Evolutionary conservation across 192 early-diverging fungal genomes (phyloP), one percentile per base, ranked within the genome.

Genomic region (Glomus cerebriforme): DNA sequence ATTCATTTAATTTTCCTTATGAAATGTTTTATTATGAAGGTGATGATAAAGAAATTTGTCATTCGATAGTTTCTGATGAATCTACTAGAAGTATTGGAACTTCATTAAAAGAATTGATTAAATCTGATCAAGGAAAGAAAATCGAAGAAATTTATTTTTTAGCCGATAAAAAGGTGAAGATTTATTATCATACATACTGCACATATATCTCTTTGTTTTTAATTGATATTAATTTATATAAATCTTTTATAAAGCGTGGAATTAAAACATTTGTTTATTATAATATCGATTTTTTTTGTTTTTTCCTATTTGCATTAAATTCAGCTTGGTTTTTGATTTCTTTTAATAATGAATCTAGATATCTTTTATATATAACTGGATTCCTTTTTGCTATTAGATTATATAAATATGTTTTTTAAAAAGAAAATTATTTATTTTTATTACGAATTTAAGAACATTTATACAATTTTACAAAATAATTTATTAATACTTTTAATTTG

Each of bases 1-100:
- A 73, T 59, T 27, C 47, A 29, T 73, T 73, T 59, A 73, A 73
- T 59, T 73, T 58, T 73, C 71, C 71, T 34, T 73, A 73, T 73
- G 49, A 47, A 73, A 73, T 73, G 71, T 58, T 58, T 58, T 73
- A 59, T 32, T 22, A 27, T 34, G 71, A 32, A 39, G 15, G 15
- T 3, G 24, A 68, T n/a, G 66, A 24, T 9, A 39, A 68, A 24
- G 66, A 68, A 24, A 34, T n/a, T 39, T 54, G 49, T 7, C 19
- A 54, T 54, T 54, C 19, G 49, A 54, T 54, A 54, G 17, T 15
- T 54, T 54, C 49, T 7, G 19, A 54, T 54, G 17, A 54, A 22
- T 22, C 49, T 54, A 17, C 13, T 54, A 54, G 22, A 54, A 19
- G 17, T 22, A 54, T 54, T 54, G 49, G 19, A 54, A 5, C 2